Evolutionary conservation across 2,329 filamentous ascomycete species (phyloP).

Genomic region (Sporothrix curviconia): DNA sequence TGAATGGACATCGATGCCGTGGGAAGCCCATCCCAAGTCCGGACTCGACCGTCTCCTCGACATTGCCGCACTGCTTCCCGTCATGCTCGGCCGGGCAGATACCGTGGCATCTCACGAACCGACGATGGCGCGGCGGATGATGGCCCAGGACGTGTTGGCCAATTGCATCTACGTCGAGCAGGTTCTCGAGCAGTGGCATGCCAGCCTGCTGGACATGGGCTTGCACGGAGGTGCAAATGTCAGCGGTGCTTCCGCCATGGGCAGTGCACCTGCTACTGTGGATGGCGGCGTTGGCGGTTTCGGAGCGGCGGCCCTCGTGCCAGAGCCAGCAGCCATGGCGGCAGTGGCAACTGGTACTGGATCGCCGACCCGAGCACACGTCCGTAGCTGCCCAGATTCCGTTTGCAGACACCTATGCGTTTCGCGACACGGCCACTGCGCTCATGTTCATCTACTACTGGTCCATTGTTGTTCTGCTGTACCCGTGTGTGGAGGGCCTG

Average conservation of each 20-base stretch:
- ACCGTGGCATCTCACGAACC: constrained; percentile 33
- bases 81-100: constrained; percentile 41
- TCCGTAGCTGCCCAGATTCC: constrained; percentile 31
- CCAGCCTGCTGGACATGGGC: constrained; percentile 23
- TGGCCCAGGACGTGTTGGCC: constrained; percentile 42
- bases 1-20: constrained; percentile 48
- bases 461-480: constrained; percentile 44
- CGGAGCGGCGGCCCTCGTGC: not conserved
- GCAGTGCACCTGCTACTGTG: not conserved
- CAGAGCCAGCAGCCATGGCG: constrained; percentile 14
- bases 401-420: constrained; percentile 40
- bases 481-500: constrained; percentile 41
- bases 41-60: constrained; percentile 48
- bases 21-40: constrained; percentile 45
- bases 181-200: constrained; percentile 43
- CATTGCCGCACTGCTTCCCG: constrained; percentile 40
- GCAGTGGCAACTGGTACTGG: constrained; percentile 31
- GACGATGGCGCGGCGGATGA: constrained; percentile 35
- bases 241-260: not conserved
- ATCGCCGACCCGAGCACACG: constrained; percentile 25
- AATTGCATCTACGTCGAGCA: constrained; percentile 42
- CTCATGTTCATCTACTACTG: constrained; percentile 48
- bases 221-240: constrained; percentile 14
- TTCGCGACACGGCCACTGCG: constrained; percentile 38
- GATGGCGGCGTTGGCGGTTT: not conserved